Percentiles rank a stretch among this genome's conserved stretches.
Evolutionary conservation across 2,329 filamentous ascomycete species (phyloP).

Genomic region (Arthroderma sp.): DNA sequence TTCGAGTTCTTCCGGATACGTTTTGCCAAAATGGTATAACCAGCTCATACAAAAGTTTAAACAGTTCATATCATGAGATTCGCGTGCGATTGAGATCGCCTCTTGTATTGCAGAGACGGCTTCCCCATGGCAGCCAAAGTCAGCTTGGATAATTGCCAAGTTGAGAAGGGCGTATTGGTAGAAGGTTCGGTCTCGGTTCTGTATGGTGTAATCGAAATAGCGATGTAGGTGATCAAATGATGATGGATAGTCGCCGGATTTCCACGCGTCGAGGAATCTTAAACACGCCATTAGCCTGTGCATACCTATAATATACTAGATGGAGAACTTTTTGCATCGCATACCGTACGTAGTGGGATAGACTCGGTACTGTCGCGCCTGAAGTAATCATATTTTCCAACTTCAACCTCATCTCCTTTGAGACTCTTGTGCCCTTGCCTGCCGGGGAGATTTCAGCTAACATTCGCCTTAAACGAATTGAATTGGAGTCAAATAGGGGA

Average conservation of each 20-base stretch:
- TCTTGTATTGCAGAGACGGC: slow-evolving; percentile 91
- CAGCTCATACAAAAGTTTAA: slow-evolving; percentile 92
- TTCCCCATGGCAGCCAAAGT: slow-evolving; percentile 84
- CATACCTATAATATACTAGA: neutral
- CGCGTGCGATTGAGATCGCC: slow-evolving; percentile 83
- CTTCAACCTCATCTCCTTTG: slow-evolving; percentile 57
- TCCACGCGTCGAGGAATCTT: slow-evolving; percentile 84
- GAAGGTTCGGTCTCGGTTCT: slow-evolving; percentile 65
- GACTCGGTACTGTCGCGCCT: slow-evolving; percentile 54
- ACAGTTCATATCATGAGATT: slow-evolving; percentile 83
- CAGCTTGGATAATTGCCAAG: slow-evolving; percentile 80
- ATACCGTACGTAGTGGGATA: slow-evolving; percentile 63
- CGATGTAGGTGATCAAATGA: slow-evolving; percentile 84
- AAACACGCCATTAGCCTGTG: slow-evolving; percentile 5
- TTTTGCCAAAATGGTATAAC: slow-evolving; percentile 87
- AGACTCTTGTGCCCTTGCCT: slow-evolving; percentile 67
- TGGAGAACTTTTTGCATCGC: slow-evolving; percentile 7
- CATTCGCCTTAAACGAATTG: neutral
- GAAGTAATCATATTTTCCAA: slow-evolving; percentile 57
- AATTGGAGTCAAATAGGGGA: slow-evolving; percentile 4
- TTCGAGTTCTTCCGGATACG: slow-evolving; percentile 62
- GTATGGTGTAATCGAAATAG: slow-evolving; percentile 95
- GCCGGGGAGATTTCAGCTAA: neutral
- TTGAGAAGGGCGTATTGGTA: slow-evolving; percentile 95
- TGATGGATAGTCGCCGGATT: slow-evolving; percentile 75